A percentile compares a stretch with the other conserved stretches of the same genome.
These are phyloP conservation scores for Tolypocladium sp. DNA, from an alignment of 2,329 filamentous ascomycete genomes.

Conservation along the genomic window DNA sequence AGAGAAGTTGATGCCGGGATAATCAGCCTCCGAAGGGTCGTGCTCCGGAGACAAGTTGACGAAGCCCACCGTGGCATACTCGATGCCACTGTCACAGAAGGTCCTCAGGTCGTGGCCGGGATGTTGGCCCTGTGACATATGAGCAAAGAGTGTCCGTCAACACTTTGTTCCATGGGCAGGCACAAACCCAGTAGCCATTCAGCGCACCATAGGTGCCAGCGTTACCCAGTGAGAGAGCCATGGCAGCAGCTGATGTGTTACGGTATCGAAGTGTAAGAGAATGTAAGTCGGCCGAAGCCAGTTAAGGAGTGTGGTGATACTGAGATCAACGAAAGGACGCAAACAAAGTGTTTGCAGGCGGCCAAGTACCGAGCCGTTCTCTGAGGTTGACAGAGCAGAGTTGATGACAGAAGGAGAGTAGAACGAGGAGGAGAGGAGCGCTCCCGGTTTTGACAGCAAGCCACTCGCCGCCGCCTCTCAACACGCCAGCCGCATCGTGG, in stretches of 20 bases:
- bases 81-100: conserved; percentile 26
- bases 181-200: conserved; percentile 31
- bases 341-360: conserved; percentile 25
- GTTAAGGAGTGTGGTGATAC: conserved; percentile 20
- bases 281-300: conserved; percentile 23
- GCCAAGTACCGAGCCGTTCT: conserved; percentile 20
- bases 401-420: conserved; percentile 21
- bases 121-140: conserved; percentile 22
- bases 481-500: not conserved
- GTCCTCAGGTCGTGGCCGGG: conserved; percentile 19
- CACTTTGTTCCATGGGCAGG: not conserved
- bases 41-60: conserved; percentile 28
- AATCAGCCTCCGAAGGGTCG: conserved; percentile 14
- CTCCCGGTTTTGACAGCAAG: conserved; percentile 5
- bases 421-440: conserved; percentile 3
- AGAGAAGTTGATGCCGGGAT: conserved; percentile 30
- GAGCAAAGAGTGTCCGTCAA: not conserved
- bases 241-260: conserved; percentile 2
- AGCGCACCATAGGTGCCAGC: conserved; percentile 18
- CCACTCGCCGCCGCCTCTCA: conserved; percentile 5
- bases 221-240: conserved; percentile 13
- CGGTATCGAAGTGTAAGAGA: conserved; percentile 4
- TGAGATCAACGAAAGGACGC: conserved; percentile 29
- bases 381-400: conserved; percentile 5
- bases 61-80: conserved; percentile 28